Percentiles rank a stretch among this genome's conserved stretches.
These are phyloP conservation scores for Eucalyptus regnans DNA, from an alignment of 345 rosid species.

Conservation along the genomic window DNA sequence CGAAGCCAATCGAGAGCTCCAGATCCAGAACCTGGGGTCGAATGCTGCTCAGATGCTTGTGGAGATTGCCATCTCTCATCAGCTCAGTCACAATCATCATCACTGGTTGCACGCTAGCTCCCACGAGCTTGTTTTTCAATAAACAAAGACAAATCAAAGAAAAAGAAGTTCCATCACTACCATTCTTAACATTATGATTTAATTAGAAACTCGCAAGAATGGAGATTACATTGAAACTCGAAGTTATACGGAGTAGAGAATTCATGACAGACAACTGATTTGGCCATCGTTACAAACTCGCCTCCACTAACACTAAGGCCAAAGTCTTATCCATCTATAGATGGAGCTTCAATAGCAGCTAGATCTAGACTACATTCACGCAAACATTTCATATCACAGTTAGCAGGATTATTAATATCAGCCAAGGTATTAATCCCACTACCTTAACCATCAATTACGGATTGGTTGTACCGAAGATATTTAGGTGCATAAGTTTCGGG, in stretches of 20 bases:
- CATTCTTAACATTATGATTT: neutral
- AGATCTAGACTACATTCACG: neutral
- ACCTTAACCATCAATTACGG: neutral
- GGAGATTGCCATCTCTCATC: constrained; percentile 34
- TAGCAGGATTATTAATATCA: neutral
- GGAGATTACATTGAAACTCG: neutral
- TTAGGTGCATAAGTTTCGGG: neutral
- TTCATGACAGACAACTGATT: neutral
- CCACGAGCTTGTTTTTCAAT: constrained; percentile 30
- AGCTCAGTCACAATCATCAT: constrained; percentile 55
- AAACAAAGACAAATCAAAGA: neutral
- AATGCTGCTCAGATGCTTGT: constrained; percentile 22
- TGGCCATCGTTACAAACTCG: neutral
- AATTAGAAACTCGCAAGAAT: neutral
- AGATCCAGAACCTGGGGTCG: constrained; percentile 30
- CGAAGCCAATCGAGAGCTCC: constrained; percentile 24
- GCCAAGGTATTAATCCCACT: neutral
- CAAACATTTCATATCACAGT: neutral
- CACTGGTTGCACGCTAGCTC: constrained; percentile 40
- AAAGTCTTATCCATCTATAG: neutral
- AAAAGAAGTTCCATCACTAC: neutral
- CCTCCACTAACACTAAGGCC: neutral
- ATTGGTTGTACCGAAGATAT: neutral
- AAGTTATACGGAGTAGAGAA: neutral
- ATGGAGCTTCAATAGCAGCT: neutral